Conservation (phyloP, 2,329 filamentous ascomycete genomes). For the Septoria petroselini region DNA sequence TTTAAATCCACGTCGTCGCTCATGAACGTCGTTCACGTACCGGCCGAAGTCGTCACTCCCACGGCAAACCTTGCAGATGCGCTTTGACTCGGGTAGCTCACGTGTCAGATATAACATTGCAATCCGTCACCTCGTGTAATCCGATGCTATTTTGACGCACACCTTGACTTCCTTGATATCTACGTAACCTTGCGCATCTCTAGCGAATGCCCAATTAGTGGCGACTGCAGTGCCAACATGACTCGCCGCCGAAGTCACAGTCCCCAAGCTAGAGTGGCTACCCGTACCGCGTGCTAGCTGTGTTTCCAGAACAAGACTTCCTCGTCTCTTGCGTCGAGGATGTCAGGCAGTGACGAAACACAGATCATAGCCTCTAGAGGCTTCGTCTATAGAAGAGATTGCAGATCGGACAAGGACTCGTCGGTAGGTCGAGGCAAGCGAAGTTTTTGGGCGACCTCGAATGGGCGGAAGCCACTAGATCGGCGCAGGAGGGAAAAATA, state of each 20-base stretch:
- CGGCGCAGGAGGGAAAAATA: not conserved
- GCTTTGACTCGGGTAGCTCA: too few species aligned
- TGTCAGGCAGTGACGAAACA: not conserved
- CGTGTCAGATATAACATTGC: too few species aligned
- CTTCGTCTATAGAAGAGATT: not conserved
- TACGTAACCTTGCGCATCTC: not conserved
- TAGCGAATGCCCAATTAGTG: not conserved
- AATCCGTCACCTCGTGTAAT: not conserved
- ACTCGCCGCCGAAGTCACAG: not conserved
- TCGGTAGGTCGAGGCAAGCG: not conserved
- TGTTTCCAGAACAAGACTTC: conserved; percentile 2
- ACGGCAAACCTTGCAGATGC: too few species aligned
- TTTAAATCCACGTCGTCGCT: too few species aligned
- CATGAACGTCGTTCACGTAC: too few species aligned
- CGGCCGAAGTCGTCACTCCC: too few species aligned
- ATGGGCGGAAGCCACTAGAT: not conserved
- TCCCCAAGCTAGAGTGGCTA: not conserved
- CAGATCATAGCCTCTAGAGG: not conserved
- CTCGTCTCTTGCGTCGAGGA: too few species aligned
- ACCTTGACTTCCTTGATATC: not conserved
- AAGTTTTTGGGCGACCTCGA: not conserved
- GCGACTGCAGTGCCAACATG: not conserved
- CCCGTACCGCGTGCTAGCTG: not conserved
- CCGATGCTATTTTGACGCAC: not conserved
- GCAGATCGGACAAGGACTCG: not conserved